Base-by-base conservation (phyloP, 257 asterid genomes). In the Ligustrum vulgare region DNA sequence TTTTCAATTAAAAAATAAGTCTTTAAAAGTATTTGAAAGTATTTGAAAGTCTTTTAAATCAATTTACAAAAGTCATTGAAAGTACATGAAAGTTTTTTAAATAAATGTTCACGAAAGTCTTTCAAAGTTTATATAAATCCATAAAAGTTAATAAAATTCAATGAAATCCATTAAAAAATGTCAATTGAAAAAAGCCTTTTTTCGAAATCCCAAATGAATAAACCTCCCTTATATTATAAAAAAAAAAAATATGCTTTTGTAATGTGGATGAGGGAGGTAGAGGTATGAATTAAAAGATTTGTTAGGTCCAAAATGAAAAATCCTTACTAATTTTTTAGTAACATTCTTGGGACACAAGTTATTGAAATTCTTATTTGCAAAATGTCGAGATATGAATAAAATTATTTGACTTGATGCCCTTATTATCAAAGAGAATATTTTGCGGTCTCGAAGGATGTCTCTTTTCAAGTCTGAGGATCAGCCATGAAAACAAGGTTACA, bases 371-470 rank as follows among this genome's bases (percentile, higher is more conserved):
- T 11, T 28, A 2, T 56, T 20, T 47, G 8, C 20, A n/a, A 13
- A 72, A 23, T 62, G 41, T 31, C 20, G 51, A 41, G 20, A 31
- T 36, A 54, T 73, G 75, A 76, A 33, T 62, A 73, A 72, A 68
- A 51, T 68, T 41, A 54, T 73, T 67, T 13, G 13, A 45, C 45
- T 91, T 34, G 84, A 85, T 80, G 86, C 82, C 67, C 85, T 88
- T 75, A 89, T 78, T 67, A 87, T 85, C 86, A 83, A 93, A 88
- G 91, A 86, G 74, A 90, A 77, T 80, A 43, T 89, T 69, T 90
- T 95, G 22, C 84, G 80, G 81, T 91, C 93, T 65, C 92, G 82
- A 80, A 91, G 81, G 82, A 80, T 91, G 86, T 84, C 92, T 65
- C 75, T 85, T 34, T 83, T 84, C 76, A 89, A 87, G 85, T 72